Evolutionary conservation across 2,329 filamentous ascomycete genomes (phyloP).

Genomic region (Calonectria naviculata): DNA sequence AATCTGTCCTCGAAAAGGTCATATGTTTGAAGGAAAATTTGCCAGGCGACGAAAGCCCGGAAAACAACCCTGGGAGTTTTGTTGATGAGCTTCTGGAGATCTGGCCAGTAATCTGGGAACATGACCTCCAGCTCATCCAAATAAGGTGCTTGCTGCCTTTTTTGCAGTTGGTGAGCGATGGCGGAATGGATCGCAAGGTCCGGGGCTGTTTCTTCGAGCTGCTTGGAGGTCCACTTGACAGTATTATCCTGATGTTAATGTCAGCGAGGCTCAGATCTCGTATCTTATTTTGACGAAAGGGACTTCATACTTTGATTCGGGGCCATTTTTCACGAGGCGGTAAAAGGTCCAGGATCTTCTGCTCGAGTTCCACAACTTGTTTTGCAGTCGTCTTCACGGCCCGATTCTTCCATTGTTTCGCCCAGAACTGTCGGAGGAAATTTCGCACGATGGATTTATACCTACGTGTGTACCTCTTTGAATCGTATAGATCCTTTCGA

Average conservation of each 20-base stretch:
- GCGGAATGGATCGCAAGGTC: constrained; percentile 8
- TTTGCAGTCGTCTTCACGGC: background rate
- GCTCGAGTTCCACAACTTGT: constrained; percentile 17
- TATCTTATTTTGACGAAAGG: background rate
- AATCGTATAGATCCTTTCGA: constrained; percentile 6
- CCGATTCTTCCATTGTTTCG: background rate
- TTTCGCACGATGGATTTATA: background rate
- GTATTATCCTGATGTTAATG: background rate
- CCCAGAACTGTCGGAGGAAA: background rate
- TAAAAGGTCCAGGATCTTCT: constrained; percentile 1
- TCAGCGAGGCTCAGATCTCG: background rate
- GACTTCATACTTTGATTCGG: constrained; percentile 3
- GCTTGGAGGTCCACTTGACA: background rate
- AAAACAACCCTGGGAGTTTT: constrained; percentile 12
- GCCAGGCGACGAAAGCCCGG: constrained; percentile 26
- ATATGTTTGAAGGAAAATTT: constrained; percentile 29
- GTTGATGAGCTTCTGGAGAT: constrained; percentile 10
- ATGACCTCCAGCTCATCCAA: constrained; percentile 23
- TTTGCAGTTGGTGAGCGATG: background rate
- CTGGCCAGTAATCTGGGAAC: constrained; percentile 12
- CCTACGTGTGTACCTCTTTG: background rate
- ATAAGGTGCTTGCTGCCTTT: background rate
- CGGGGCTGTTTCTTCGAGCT: background rate
- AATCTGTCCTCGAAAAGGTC: constrained; percentile 5
- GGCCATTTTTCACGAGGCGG: constrained; percentile 1